Percentiles rank a stretch among this genome's conserved stretches.
Conservation (phyloP, 1,284 basidiomycete genomes). For the Cryptococcus neoformans region DNA sequence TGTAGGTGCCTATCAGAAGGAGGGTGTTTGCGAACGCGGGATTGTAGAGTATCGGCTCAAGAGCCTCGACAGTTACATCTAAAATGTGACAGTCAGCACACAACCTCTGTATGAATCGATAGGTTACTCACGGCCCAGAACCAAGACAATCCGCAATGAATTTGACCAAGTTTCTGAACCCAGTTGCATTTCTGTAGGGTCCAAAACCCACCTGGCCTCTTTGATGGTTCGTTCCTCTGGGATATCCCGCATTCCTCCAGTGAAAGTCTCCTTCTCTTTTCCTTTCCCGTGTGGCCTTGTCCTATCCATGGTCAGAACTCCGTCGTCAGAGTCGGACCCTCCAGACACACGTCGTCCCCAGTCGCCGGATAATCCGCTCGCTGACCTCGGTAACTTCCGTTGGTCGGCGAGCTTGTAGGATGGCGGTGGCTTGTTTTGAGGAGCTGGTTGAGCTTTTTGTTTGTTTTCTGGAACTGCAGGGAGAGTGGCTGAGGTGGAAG, state of each 20-base stretch:
- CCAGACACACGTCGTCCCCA: not conserved
- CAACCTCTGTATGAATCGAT: not conserved
- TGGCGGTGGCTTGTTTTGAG: not conserved
- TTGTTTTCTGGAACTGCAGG: slow-evolving; percentile 11
- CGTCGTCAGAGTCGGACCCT: not conserved
- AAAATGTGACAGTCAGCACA: not conserved
- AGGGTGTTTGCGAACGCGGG: slow-evolving; percentile 30
- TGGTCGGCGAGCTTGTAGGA: not conserved
- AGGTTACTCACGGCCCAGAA: slow-evolving; percentile 31
- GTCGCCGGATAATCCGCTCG: not conserved
- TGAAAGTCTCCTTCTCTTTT: slow-evolving; percentile 3
- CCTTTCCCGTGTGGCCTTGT: slow-evolving; percentile 1
- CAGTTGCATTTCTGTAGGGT: slow-evolving; percentile 21
- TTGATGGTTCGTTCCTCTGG: not conserved
- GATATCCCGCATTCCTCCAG: not conserved
- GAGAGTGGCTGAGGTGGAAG: not conserved
- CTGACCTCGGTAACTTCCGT: not conserved
- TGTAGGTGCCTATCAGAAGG: slow-evolving; percentile 28
- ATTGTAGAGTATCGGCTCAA: slow-evolving; percentile 36
- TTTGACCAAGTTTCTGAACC: slow-evolving; percentile 28
- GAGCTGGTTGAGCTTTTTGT: not conserved
- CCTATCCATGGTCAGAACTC: slow-evolving; percentile 5
- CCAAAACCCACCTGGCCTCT: slow-evolving; percentile 29
- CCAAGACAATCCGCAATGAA: slow-evolving; percentile 25
- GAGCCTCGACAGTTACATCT: slow-evolving; percentile 25